Conservation (phyloP, 2,329 filamentous ascomycete genomes). For the Chrysoporthe cubensis region DNA sequence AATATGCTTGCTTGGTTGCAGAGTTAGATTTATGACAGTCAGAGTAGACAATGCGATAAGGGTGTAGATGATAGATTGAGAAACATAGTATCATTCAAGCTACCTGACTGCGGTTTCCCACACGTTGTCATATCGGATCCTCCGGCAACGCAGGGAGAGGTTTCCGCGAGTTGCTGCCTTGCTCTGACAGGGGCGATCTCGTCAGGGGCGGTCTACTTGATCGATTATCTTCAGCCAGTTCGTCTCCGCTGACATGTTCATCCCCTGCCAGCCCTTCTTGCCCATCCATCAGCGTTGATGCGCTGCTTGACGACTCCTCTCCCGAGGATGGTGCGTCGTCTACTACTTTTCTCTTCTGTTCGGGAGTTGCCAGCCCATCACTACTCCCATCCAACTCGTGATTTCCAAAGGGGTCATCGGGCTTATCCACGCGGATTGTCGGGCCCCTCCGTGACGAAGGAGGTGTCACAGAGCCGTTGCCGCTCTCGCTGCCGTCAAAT, state of each 20-base stretch:
- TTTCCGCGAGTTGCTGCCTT: conserved; percentile 33
- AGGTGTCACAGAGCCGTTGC: conserved; percentile 22
- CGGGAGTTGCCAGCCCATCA: background rate
- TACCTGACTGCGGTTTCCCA: background rate
- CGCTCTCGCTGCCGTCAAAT: conserved; percentile 32
- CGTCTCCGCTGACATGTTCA: conserved; percentile 7
- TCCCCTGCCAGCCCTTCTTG: conserved; percentile 10
- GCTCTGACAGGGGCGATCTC: conserved; percentile 30
- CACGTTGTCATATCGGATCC: conserved; percentile 34
- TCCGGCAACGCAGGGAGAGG: conserved; percentile 42
- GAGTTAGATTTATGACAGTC: background rate
- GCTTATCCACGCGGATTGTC: conserved; percentile 17
- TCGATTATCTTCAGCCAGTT: background rate
- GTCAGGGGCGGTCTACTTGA: conserved; percentile 21
- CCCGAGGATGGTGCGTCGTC: conserved; percentile 4
- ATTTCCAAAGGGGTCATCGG: background rate
- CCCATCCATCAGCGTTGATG: conserved; percentile 10
- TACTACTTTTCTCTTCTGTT: background rate
- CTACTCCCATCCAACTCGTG: conserved; percentile 2
- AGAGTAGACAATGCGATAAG: background rate
- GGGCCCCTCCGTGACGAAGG: conserved; percentile 28
- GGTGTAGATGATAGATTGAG: background rate
- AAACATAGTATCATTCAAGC: background rate
- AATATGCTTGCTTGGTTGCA: no score
- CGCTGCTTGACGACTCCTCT: conserved; percentile 15